A percentile compares a stretch with the other conserved stretches of the same genome.
Conservation (phyloP, 208 protist genomes). For the Tritrichomonas foetus region DNA sequence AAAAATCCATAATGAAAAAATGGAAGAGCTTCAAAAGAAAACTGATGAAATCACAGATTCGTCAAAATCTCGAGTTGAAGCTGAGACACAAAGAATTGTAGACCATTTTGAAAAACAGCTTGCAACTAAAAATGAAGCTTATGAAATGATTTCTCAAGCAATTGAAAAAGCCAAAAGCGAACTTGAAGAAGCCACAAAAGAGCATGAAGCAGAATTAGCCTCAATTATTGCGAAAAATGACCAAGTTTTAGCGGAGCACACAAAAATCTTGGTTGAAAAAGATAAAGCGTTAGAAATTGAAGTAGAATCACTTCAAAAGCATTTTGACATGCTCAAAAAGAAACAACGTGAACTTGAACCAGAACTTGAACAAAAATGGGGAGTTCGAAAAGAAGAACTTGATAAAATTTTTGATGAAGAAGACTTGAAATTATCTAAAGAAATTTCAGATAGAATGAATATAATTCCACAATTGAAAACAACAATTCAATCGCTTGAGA, state of each 20-base stretch:
- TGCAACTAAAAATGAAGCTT: background rate
- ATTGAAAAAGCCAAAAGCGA: background rate
- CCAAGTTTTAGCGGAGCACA: background rate
- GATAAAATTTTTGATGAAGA: background rate
- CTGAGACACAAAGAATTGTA: background rate
- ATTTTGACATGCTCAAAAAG: background rate
- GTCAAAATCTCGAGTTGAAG: background rate
- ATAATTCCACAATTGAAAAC: background rate
- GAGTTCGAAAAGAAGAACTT: background rate
- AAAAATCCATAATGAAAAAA: background rate
- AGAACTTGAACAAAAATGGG: background rate
- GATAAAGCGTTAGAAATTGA: background rate
- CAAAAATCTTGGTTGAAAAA: background rate
- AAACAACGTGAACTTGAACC: background rate
- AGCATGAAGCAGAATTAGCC: background rate
- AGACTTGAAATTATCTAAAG: background rate
- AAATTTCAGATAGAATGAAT: background rate
- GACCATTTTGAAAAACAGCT: constrained; percentile 20
- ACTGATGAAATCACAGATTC: background rate
- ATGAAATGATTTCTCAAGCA: background rate
- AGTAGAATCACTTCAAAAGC: background rate
- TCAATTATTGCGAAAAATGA: background rate
- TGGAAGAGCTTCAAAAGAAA: background rate
- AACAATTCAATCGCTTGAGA: background rate
- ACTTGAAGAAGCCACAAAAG: background rate